These are phyloP conservation scores for Inonotus obliquus DNA, from an alignment of 1,284 basidiomycete species.

Conservation along the genomic window DNA sequence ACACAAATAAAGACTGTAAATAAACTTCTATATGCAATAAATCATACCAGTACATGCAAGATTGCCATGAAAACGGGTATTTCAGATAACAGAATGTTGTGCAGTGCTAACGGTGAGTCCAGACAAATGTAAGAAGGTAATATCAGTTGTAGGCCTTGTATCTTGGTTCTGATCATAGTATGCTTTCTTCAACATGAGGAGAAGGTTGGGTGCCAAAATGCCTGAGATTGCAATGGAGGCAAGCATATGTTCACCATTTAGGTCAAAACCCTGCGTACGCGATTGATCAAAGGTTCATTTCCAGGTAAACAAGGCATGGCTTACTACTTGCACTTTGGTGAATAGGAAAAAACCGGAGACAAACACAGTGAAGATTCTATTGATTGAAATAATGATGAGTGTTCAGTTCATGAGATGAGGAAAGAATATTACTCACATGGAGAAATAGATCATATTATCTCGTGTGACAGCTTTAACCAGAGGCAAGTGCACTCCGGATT, in stretches of 20 bases:
- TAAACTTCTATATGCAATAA: too few species aligned
- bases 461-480: neutral
- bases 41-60: too few species aligned
- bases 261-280: too few species aligned
- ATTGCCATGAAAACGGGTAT: too few species aligned
- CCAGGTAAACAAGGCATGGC: neutral
- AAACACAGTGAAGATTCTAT: slow-evolving; percentile 6
- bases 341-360: neutral
- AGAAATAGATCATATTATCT: slow-evolving; percentile 4
- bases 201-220: slow-evolving; percentile 1
- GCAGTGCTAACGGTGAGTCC: too few species aligned
- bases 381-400: neutral
- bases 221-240: slow-evolving; percentile 1
- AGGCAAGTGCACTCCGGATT: neutral
- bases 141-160: neutral
- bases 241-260: neutral
- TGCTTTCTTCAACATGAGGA: neutral
- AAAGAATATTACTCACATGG: neutral
- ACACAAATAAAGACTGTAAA: too few species aligned
- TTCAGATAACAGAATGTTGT: too few species aligned
- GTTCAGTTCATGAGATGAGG: neutral
- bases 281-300: neutral
- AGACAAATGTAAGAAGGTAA: neutral
- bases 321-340: neutral
- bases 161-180: neutral